Base-by-base conservation (phyloP, 257 asterid genomes). In the Gentiana dahurica region DNA sequence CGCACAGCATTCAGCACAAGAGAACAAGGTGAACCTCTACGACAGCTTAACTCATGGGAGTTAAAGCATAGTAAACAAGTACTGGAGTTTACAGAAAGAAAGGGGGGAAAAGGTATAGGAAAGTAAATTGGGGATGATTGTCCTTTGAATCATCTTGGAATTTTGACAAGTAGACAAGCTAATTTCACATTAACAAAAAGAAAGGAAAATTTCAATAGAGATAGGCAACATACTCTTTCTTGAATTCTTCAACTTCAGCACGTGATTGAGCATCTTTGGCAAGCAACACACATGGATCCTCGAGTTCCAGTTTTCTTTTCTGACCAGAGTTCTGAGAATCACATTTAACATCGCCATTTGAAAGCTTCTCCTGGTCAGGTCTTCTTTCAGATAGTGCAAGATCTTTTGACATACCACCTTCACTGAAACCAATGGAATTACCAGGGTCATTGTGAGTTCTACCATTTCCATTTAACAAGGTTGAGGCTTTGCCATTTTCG, bases 221-320 rank as follows among this genome's bases (percentile, higher is more conserved):
- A 54, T 34, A n/a, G 60, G 50, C 45, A 76, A 69, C 97, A 53
- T 84, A 92, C 99, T 59, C 63, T 76, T 82, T 74, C 72, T 83
- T 88, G 69, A 85, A 79, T 15, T 81, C 87, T 68, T 83, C 94
- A 74, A 88, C 80, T 70, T 79, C 56, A 24, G 74, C 71, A 58
- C 64, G 69, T 67, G 95, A 86, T 64, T 73, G 73, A 47, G 73
- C 74, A 60, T 83, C 94, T 67, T 68, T 68, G 41, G 83, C 76
- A 48, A 80, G 75, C 70, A 83, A 80, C 63, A 79, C 65, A 73
- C 84, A 78, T 43, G 84, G 38, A 52, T 53, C 73, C 55, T 60
- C 62, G 33, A 63, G 71, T 43, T 59, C 66, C 33, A 54, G 67
- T 73, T 84, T 86, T 78, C 86, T 88, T 78, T 85, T 92, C 80